Base-by-base conservation (phyloP, 2,329 filamentous ascomycete species). In the Ramichloridium luteum region DNA sequence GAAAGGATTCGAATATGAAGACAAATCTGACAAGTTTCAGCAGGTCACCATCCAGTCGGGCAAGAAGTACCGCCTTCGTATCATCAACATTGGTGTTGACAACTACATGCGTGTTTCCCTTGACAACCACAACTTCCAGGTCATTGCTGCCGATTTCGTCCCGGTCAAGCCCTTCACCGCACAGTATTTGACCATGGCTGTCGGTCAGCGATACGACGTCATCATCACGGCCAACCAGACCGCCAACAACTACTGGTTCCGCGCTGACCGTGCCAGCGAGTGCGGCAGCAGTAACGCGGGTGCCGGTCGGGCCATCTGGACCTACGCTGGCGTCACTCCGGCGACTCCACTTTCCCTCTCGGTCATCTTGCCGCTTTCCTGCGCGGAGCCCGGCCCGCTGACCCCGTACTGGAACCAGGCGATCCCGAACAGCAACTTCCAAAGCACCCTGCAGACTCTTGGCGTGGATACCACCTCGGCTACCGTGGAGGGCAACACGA, bases 61-160 rank as follows among this genome's bases (percentile, higher is more conserved):
- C 27, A 55, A 57, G 43, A 58, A 53, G 37, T 56, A 64, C 40
- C 47, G 53, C 29, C 41, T 65, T 22, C 49, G 56, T 25, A 33
- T 65, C 16, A 51, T 66, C 44, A 67, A 65, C 41, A 51, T 50
- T 9, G 58, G 55, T 13, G 48, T 60, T n/a, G 58, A 59, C 29
- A 53, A 51, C n/a, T 55, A 54, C 33, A 59, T 62, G 37, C 48
- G 43, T 36, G 58, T 51, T 48, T 52, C 22, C 38, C 45, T 44
- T 45, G 49, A 53, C 38, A 35, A 37, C 34, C 49, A 52, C 35
- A 27, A 17, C 6, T 40, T 54, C 28, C 43, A 43, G 11, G 44
- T 55, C 31, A 48, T 55, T 6, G 38, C 46, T 12, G 41, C 47
- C 13, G 52, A 55, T 30, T 52, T 53, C 28, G 45, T 55, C 15